Conservation (phyloP, 2,329 filamentous ascomycete species). For the Paecilomyces niveus region DNA sequence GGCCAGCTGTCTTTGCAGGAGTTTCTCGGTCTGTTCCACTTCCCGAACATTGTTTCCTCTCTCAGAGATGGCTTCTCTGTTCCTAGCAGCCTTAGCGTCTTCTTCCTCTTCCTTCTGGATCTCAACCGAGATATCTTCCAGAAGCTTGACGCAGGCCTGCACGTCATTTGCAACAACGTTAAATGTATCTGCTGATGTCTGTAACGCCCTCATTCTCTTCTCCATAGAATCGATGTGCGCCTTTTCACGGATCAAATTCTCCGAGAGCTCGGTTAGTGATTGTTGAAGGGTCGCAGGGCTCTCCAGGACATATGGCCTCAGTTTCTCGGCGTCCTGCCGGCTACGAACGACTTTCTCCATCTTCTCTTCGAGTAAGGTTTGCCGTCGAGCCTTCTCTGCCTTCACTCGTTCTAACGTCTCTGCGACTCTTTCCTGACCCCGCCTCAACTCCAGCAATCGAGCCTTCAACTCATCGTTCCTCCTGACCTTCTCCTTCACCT, state of each 20-base stretch:
- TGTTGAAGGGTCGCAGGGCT: constrained; percentile 78
- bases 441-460: constrained; percentile 69
- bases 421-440: constrained; percentile 75
- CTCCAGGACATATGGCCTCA: constrained; percentile 86
- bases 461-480: constrained; percentile 84
- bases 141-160: constrained; percentile 75
- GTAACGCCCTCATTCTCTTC: constrained; percentile 76
- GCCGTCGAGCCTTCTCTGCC: constrained; percentile 69
- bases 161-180: constrained; percentile 77
- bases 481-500: constrained; percentile 76
- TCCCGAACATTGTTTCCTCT: constrained; percentile 84
- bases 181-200: constrained; percentile 89
- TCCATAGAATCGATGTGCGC: constrained; percentile 81
- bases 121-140: constrained; percentile 81
- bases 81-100: constrained; percentile 67
- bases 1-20: constrained; percentile 74
- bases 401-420: constrained; percentile 78
- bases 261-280: constrained; percentile 71
- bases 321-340: constrained; percentile 78
- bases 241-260: constrained; percentile 71
- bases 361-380: constrained; percentile 49
- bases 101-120: constrained; percentile 88
- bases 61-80: constrained; percentile 81
- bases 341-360: constrained; percentile 53
- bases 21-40: constrained; percentile 78